These are phyloP conservation scores for Xylaria scruposa DNA, from an alignment of 495 filamentous ascomycete genomes.

Conservation along the genomic window DNA sequence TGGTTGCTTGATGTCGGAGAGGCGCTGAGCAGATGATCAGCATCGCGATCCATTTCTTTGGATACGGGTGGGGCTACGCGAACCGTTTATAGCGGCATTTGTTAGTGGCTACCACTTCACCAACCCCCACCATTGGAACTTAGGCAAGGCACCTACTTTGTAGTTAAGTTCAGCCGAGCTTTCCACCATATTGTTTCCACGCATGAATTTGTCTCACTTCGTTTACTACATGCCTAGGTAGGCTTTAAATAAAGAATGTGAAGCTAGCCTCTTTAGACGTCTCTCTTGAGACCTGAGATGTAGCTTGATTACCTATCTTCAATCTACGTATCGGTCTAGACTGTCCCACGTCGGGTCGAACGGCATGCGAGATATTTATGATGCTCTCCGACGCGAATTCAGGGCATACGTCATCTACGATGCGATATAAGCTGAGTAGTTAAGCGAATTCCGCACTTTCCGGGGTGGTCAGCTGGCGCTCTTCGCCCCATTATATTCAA, in stretches of 20 bases:
- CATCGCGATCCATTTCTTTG: too few relatives aligned
- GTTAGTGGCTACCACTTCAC: neutral
- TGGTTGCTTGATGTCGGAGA: neutral
- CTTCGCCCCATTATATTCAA: too few relatives aligned
- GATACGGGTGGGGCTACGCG: neutral
- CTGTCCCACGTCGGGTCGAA: neutral
- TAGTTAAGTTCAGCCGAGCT: neutral
- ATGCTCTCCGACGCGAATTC: neutral
- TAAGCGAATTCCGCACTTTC: slow-evolving; percentile 1
- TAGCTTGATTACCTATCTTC: neutral
- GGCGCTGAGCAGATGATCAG: neutral
- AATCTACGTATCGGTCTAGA: neutral
- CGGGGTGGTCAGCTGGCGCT: neutral
- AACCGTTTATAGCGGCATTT: neutral
- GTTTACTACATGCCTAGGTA: neutral
- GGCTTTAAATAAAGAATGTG: neutral
- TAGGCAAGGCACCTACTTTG: too few relatives aligned
- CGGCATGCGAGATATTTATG: neutral
- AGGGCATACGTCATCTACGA: neutral
- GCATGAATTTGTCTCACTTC: neutral
- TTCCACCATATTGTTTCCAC: neutral
- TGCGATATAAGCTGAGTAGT: neutral
- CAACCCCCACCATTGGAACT: neutral
- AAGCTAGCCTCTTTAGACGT: neutral
- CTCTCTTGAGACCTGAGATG: too few relatives aligned